A percentile compares a stretch with the other conserved stretches of the same genome.
These are phyloP conservation scores for Eutrema japonicum DNA, from an alignment of 345 rosid genomes.

Conservation along the genomic window DNA sequence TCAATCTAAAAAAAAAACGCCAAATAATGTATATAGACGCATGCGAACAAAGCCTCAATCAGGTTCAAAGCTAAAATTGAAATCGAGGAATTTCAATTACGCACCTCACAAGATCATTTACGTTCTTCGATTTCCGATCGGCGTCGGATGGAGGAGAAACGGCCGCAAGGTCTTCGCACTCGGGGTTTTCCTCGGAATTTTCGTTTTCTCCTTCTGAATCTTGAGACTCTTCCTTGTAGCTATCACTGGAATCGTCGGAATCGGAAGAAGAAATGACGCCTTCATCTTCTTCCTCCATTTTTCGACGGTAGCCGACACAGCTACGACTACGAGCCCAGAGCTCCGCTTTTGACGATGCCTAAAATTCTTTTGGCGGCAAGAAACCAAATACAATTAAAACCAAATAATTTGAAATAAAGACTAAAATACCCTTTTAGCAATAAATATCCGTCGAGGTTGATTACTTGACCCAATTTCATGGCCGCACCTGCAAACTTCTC, in stretches of 20 bases:
- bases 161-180: slow-evolving; percentile 35
- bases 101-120: slow-evolving; percentile 87
- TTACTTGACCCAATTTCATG: slow-evolving; percentile 39
- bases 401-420: slow-evolving; percentile 29
- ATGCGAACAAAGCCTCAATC: slow-evolving; percentile 1
- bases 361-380: slow-evolving; percentile 43
- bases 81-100: not conserved
- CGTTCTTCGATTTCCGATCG: slow-evolving; percentile 84
- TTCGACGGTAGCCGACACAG: slow-evolving; percentile 27
- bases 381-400: not conserved
- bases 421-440: not conserved
- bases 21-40: not conserved
- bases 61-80: slow-evolving; percentile 13
- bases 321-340: slow-evolving; percentile 36
- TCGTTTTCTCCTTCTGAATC: slow-evolving; percentile 42
- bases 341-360: slow-evolving; percentile 27
- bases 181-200: slow-evolving; percentile 34
- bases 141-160: slow-evolving; percentile 52
- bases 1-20: not conserved
- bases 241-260: slow-evolving; percentile 56
- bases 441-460: slow-evolving; percentile 23
- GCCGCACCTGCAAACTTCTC: slow-evolving; percentile 42
- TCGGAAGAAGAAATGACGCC: slow-evolving; percentile 53
- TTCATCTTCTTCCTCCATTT: slow-evolving; percentile 51
- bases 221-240: slow-evolving; percentile 43